Conservation (phyloP, 345 rosid genomes). For the Pistacia integerrima region DNA sequence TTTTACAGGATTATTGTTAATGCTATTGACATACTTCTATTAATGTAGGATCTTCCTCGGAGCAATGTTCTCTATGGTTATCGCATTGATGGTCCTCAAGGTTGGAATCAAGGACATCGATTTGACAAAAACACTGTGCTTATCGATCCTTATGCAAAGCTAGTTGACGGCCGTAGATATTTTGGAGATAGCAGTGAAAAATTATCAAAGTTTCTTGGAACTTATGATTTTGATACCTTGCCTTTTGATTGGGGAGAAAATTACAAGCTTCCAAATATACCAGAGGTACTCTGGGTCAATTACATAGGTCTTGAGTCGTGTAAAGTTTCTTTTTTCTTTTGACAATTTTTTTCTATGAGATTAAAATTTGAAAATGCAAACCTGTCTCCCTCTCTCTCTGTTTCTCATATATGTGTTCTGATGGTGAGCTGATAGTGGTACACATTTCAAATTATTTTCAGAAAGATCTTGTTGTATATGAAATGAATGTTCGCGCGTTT, state of each 20-base stretch:
- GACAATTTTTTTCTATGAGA: conserved; percentile 5
- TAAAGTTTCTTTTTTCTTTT: conserved; percentile 10
- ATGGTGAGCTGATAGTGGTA: background rate
- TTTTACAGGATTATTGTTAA: background rate
- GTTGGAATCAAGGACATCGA: conserved; percentile 84
- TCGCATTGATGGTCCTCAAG: conserved; percentile 80
- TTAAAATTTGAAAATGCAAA: background rate
- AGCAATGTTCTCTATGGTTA: conserved; percentile 82
- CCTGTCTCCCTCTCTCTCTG: background rate
- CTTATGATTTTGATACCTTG: conserved; percentile 77
- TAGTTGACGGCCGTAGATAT: conserved; percentile 72
- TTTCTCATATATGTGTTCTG: background rate
- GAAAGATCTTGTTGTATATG: conserved; percentile 94
- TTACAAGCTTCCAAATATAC: conserved; percentile 69
- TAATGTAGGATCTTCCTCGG: conserved; percentile 67
- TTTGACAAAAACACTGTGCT: conserved; percentile 65
- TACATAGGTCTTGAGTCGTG: conserved; percentile 9
- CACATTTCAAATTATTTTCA: conserved; percentile 40
- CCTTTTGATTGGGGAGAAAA: conserved; percentile 88
- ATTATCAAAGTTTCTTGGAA: conserved; percentile 67
- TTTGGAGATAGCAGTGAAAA: conserved; percentile 74
- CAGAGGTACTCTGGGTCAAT: conserved; percentile 54
- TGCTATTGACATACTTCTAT: conserved; percentile 16
- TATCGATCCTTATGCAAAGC: conserved; percentile 89
- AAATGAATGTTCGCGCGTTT: conserved; percentile 96